phyloP scores from a whole-genome alignment of 1,284 basidiomycete genomes.

The Chiua sp. region DNA sequence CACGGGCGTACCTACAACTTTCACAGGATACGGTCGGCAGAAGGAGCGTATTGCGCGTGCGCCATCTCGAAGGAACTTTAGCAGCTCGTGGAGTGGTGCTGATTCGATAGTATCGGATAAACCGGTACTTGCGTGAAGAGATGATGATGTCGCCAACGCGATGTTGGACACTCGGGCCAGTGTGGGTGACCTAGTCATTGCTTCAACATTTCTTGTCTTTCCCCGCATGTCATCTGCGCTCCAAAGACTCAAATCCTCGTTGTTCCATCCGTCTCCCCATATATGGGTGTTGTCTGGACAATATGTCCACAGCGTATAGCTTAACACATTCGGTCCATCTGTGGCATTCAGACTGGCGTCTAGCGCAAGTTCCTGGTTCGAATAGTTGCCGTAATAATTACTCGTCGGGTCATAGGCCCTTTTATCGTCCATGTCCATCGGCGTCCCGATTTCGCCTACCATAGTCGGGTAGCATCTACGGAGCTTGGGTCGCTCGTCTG shows the following conservation, averaged over 20 bases:
- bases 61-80: constrained; percentile 80
- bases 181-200: constrained; percentile 5
- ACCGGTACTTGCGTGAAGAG: constrained; percentile 8
- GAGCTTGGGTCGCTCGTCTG: too few relatives aligned
- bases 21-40: constrained; percentile 80
- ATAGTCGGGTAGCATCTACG: constrained; percentile 85
- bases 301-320: constrained; percentile 95
- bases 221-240: constrained; percentile 64
- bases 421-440: constrained; percentile 91
- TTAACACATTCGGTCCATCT: constrained; percentile 85
- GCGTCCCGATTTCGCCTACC: constrained; percentile 96
- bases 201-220: not conserved
- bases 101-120: not conserved
- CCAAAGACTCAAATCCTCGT: constrained; percentile 95
- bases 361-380: constrained; percentile 82
- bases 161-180: constrained; percentile 26
- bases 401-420: constrained; percentile 66
- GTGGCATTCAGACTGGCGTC: constrained; percentile 92
- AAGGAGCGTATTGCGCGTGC: constrained; percentile 85
- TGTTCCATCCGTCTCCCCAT: constrained; percentile 98
- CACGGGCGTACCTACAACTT: constrained; percentile 69
- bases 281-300: constrained; percentile 78
- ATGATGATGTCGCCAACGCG: constrained; percentile 16
- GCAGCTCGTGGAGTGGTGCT: constrained; percentile 49
- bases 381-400: constrained; percentile 76